Evolutionary conservation across 345 rosid species (phyloP).

Genomic region (Capsella bursapastoris): DNA sequence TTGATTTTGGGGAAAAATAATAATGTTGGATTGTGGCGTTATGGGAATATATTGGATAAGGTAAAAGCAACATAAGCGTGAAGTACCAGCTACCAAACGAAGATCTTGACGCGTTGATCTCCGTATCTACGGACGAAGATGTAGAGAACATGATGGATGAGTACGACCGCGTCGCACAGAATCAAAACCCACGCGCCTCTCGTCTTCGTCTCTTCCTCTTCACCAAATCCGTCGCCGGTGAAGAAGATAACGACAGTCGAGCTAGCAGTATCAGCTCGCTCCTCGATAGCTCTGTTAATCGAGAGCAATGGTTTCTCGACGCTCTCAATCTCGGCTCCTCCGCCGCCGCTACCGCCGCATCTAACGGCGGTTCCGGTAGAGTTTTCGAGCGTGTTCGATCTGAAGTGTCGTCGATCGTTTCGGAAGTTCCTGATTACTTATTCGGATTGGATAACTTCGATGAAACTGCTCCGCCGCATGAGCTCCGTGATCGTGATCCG

Average conservation of each 20-base stretch:
- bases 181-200: conserved; percentile 71
- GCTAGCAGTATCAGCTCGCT: conserved; percentile 84
- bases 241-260: conserved; percentile 63
- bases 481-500: conserved; percentile 53
- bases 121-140: conserved; percentile 94
- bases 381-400: conserved; percentile 80
- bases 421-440: conserved; percentile 89
- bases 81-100: conserved; percentile 97
- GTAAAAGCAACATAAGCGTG: conserved; percentile 62
- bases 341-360: conserved; percentile 27
- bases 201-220: conserved; percentile 90
- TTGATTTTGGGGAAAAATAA: conserved; percentile 3
- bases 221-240: conserved; percentile 49
- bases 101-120: conserved; percentile 93
- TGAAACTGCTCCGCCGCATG: conserved; percentile 53
- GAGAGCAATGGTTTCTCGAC: conserved; percentile 92
- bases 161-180: conserved; percentile 76
- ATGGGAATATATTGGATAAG: conserved; percentile 46
- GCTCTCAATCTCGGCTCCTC: conserved; percentile 70
- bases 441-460: conserved; percentile 85
- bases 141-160: conserved; percentile 98
- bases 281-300: conserved; percentile 78
- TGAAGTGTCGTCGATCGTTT: conserved; percentile 82
- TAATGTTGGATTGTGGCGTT: conserved; percentile 5
- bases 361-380: conserved; percentile 38